Conservation (phyloP, 148 eudicot species). For the Amaranthus hypochondriacus region DNA sequence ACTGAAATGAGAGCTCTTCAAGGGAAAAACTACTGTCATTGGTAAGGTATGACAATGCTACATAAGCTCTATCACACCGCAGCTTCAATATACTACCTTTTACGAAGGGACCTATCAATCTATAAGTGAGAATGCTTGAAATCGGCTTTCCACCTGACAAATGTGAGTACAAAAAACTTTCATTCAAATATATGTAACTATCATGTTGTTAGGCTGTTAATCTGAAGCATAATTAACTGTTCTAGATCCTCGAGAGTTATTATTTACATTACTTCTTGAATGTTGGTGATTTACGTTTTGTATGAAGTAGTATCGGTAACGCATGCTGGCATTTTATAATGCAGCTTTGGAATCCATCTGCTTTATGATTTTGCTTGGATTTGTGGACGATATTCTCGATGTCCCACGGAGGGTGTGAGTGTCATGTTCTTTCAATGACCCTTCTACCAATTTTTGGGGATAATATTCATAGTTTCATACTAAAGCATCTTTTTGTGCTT, state of each 20-base stretch:
- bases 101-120: too few species aligned
- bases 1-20: too few species aligned
- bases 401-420: slow-evolving; percentile 99
- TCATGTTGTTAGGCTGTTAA: background rate
- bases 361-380: slow-evolving; percentile 93
- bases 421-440: slow-evolving; percentile 3
- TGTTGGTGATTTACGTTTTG: background rate
- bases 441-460: background rate
- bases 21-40: too few species aligned
- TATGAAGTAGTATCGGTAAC: background rate
- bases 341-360: slow-evolving; percentile 93
- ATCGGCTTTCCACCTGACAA: background rate
- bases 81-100: too few species aligned
- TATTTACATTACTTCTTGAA: slow-evolving; percentile 6
- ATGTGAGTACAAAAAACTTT: background rate
- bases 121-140: too few species aligned
- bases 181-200: background rate
- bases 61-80: too few species aligned
- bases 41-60: too few species aligned
- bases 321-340: slow-evolving; percentile 32
- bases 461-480: background rate
- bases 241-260: background rate
- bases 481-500: too few species aligned
- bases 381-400: slow-evolving; percentile 96
- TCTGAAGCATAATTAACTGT: background rate